These are phyloP conservation scores for Tillandsia fasciculata DNA, from an alignment of 176 grass and related monocot genomes.

Conservation along the genomic window DNA sequence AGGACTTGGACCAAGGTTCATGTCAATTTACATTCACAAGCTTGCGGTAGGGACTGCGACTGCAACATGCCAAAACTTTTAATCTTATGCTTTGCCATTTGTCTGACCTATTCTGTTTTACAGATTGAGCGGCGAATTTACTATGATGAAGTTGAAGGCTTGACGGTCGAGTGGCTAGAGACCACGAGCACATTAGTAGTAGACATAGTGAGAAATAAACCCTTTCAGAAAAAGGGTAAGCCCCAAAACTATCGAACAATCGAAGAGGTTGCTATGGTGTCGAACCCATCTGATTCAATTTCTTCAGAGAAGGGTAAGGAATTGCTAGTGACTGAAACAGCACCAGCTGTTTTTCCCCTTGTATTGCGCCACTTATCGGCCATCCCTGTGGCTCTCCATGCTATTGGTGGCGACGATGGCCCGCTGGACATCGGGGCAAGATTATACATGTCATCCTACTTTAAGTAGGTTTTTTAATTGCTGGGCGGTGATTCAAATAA, in stretches of 20 bases:
- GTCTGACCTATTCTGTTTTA: conserved; percentile 24
- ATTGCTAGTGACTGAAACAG: conserved; percentile 20
- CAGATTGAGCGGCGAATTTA: conserved; percentile 89
- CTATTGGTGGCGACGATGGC: conserved; percentile 55
- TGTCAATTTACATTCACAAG: conserved; percentile 79
- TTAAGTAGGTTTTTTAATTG: conserved; percentile 32
- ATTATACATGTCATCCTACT: conserved; percentile 68
- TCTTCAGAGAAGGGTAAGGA: conserved; percentile 33
- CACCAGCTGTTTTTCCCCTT: conserved; percentile 54
- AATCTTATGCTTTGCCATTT: background rate
- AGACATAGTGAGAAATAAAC: conserved; percentile 47
- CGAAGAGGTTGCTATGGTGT: conserved; percentile 58
- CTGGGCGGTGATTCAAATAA: background rate
- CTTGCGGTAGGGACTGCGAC: conserved; percentile 48
- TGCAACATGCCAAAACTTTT: background rate
- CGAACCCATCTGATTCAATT: conserved; percentile 48
- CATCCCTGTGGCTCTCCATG: conserved; percentile 73
- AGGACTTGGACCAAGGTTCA: conserved; percentile 85
- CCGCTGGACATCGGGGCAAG: conserved; percentile 58
- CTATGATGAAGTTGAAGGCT: conserved; percentile 80
- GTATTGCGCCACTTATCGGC: conserved; percentile 58
- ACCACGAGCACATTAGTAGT: conserved; percentile 65
- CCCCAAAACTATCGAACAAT: conserved; percentile 43
- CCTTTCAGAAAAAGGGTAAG: conserved; percentile 33
- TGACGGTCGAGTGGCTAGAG: conserved; percentile 77